Percentiles rank a stretch among this genome's conserved stretches.
Conservation (phyloP, 2,329 filamentous ascomycete genomes). For the Colletotrichum spinosum region DNA sequence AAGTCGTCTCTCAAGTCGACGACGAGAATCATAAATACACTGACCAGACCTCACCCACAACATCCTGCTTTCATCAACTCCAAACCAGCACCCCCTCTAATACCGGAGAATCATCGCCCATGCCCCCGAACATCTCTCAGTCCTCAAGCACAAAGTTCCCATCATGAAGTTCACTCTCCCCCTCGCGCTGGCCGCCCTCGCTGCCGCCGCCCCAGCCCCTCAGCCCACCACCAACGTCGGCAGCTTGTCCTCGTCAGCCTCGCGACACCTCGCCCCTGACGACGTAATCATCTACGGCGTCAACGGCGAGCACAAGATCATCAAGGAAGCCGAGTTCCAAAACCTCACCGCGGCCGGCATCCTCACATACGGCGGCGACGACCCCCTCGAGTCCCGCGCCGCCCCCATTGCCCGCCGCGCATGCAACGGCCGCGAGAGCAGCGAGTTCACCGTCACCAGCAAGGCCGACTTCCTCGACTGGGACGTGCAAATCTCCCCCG, state of each 20-base stretch:
- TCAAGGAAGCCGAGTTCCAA: slow-evolving; percentile 14
- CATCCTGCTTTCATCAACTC: no score
- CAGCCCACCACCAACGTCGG: not conserved
- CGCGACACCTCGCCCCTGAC: not conserved
- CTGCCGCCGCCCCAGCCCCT: not conserved
- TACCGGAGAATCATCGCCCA: no score
- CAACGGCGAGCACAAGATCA: slow-evolving; percentile 9
- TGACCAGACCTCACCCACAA: no score
- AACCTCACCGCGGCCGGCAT: slow-evolving; percentile 6
- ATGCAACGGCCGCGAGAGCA: slow-evolving; percentile 21
- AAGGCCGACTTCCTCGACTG: slow-evolving; percentile 50
- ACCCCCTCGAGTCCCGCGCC: no score
- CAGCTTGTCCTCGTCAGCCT: not conserved
- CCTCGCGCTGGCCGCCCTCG: not conserved
- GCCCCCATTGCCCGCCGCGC: no score
- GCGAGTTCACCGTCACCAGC: slow-evolving; percentile 42
- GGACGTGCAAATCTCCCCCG: slow-evolving; percentile 51
- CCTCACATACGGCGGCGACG: slow-evolving; percentile 1
- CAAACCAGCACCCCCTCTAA: no score
- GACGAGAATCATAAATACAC: no score
- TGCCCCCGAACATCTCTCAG: not conserved
- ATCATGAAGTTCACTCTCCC: slow-evolving; percentile 5
- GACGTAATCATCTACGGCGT: slow-evolving; percentile 12
- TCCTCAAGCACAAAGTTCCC: not conserved
- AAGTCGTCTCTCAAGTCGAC: no score